phyloP scores from a whole-genome alignment of 164 flowering plant genomes.

The Vitis rotundifolia region DNA sequence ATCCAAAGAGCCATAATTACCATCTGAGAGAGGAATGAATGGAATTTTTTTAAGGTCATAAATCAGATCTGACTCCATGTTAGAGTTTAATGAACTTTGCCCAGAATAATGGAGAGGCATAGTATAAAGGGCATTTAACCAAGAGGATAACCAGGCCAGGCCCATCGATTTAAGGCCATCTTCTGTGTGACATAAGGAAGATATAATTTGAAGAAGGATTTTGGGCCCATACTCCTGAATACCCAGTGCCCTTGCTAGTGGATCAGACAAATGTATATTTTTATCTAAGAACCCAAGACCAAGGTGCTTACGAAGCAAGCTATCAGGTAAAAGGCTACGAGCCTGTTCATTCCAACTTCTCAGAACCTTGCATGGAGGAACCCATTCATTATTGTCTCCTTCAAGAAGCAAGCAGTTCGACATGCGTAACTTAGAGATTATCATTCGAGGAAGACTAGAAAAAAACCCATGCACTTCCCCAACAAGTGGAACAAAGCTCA shows the following conservation, averaged over 20 bases:
- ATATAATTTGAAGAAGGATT: conserved; percentile 50
- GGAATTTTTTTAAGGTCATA: conserved; percentile 50
- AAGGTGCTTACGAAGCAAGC: conserved; percentile 66
- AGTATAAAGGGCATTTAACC: conserved; percentile 53
- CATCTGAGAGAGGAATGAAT: conserved; percentile 91
- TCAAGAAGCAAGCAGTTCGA: conserved; percentile 85
- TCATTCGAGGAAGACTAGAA: conserved; percentile 81
- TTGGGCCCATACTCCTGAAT: conserved; percentile 79
- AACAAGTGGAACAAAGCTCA: conserved; percentile 89
- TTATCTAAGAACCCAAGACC: conserved; percentile 80
- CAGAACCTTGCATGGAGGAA: conserved; percentile 83
- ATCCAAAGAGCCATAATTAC: conserved; percentile 63
- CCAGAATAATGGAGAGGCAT: conserved; percentile 40
- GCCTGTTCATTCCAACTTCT: conserved; percentile 78
- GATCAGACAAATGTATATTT: conserved; percentile 65
- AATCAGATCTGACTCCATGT: conserved; percentile 37
- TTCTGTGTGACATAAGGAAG: conserved; percentile 46
- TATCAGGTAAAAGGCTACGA: conserved; percentile 59
- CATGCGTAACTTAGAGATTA: conserved; percentile 66
- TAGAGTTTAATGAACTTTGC: conserved; percentile 18
- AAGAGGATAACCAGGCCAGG: conserved; percentile 71
- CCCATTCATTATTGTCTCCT: conserved; percentile 64
- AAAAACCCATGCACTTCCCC: conserved; percentile 99
- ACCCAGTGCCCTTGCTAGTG: conserved; percentile 76
- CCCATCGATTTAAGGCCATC: conserved; percentile 63